A percentile compares a stretch with the other conserved stretches of the same genome.
phyloP scores from a whole-genome alignment of 805 yeast species.

The Clavispora asparagi region DNA sequence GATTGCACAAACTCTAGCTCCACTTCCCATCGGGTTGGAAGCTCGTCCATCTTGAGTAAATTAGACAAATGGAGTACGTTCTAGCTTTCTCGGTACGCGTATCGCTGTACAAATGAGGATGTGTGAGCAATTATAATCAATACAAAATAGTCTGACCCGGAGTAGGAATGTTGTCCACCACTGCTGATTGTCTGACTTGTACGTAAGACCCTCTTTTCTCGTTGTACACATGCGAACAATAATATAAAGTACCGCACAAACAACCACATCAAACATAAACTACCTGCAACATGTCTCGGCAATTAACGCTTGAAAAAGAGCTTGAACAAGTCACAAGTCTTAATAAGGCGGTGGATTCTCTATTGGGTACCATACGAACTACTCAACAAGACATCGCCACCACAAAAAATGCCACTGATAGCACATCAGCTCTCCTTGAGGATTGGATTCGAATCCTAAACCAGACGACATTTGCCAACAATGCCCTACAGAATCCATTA shows the following conservation, averaged over 20 bases:
- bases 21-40: slow-evolving; percentile 84
- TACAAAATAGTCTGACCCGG: no score
- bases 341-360: slow-evolving; percentile 26
- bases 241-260: background rate
- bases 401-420: slow-evolving; percentile 38
- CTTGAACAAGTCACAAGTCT: slow-evolving; percentile 22
- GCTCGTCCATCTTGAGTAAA: slow-evolving; percentile 12
- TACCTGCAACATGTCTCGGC: slow-evolving; percentile 9
- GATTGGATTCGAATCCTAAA: slow-evolving; percentile 60
- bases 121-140: no score
- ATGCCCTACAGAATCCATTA: slow-evolving; percentile 15
- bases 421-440: slow-evolving; percentile 47
- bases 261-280: background rate
- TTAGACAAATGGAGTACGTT: background rate
- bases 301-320: slow-evolving; percentile 18
- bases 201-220: background rate
- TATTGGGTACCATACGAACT: slow-evolving; percentile 23
- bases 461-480: slow-evolving; percentile 52
- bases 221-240: background rate
- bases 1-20: slow-evolving; percentile 95
- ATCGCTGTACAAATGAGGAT: no score
- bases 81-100: background rate
- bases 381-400: slow-evolving; percentile 26
- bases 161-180: no score
- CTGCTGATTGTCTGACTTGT: background rate